Base-by-base conservation (phyloP, 2,329 filamentous ascomycete species). In the Dactylellina cionopaga region DNA sequence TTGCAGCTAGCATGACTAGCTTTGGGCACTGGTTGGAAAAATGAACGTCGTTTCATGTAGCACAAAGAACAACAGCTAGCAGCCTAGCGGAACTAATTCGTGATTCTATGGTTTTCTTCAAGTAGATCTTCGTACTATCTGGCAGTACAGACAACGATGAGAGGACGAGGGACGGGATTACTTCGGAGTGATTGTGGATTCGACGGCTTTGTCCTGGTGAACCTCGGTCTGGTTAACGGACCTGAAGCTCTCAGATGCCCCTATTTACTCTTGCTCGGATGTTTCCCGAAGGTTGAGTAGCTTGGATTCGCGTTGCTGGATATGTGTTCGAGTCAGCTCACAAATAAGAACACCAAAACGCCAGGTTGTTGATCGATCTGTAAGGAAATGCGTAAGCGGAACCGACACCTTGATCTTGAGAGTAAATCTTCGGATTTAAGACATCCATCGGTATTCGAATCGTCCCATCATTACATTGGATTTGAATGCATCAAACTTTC, bases 171-270 rank as follows among this genome's bases (percentile, higher is more conserved):
- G 44, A 43, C 68, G 68, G 68, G 60, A 58, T 60, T 39, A 72
- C 59, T 72, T 72, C 68, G 68, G 68, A 72, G 68, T 25, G 59
- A 72, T 60, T 72, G 68, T 72, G 59, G 68, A 29, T 60, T 71
- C 35, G 15, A 35, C 27, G 49, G 65, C 25, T 52, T 51, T 56
- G 15, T 49, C 35, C 47, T 47, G 54, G 31, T 22, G 46, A 54
- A 62, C 35, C 64, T 55, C 62, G 46, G 46, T 52, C 54, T 17
- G 17, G n/a, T 27, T 15, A 43, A 11, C 35, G 1, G 39, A 46
- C 27, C 13, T 31, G 11, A 27, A 15, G 31, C 62, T 22, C 7
- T 51, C 37, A 22, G n/a, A 19, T 13, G 31, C 15, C 1, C 24
- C 5, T 33, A 15, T 9, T 25, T 17, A 39, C 17, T 56, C 31